These are phyloP conservation scores for Quercus wislizeni DNA, from an alignment of 306 rosid genomes.

Conservation along the genomic window DNA sequence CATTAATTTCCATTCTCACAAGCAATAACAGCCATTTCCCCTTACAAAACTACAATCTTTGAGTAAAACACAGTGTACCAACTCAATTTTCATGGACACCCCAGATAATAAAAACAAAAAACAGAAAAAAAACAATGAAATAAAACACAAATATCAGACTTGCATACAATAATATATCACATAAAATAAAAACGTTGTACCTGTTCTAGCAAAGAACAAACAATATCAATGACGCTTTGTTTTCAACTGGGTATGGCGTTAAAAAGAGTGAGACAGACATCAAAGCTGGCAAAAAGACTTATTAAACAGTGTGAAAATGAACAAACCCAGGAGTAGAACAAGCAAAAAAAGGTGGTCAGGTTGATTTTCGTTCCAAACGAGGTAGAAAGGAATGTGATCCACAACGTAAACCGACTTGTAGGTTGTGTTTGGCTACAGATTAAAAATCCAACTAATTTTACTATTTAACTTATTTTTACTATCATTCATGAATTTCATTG, in stretches of 20 bases:
- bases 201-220: not conserved
- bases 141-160: not conserved
- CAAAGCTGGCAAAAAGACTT: too few relatives aligned
- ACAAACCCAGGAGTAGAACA: not conserved
- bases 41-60: not conserved
- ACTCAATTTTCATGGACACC: not conserved
- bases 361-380: not conserved
- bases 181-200: not conserved
- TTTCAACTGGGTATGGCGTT: not conserved
- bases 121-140: not conserved
- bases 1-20: not conserved
- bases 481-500: accelerated
- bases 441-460: accelerated
- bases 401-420: not conserved
- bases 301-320: not conserved
- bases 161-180: not conserved
- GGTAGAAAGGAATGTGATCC: not conserved
- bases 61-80: not conserved
- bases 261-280: not conserved
- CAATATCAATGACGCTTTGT: not conserved
- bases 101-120: not conserved
- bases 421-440: too few relatives aligned
- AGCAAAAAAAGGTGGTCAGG: not conserved
- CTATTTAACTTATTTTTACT: accelerated
- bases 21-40: not conserved